Evolutionary conservation across 1,284 basidiomycete species (phyloP).

Genomic region (Phaffia rhodozyma): DNA sequence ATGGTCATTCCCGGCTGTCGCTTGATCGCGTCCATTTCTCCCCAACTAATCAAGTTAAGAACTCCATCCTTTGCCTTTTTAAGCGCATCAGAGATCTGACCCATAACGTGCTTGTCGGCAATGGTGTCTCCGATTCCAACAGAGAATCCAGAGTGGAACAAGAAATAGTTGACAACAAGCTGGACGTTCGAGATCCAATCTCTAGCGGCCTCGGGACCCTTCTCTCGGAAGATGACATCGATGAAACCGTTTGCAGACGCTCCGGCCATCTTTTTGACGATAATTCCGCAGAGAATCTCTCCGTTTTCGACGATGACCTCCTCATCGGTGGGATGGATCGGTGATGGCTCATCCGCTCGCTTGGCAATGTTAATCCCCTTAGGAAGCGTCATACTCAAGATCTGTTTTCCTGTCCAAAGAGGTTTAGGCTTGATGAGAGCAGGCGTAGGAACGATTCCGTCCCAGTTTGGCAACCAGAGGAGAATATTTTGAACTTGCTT

Average conservation of each 20-base stretch:
- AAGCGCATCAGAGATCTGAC: conserved; percentile 71
- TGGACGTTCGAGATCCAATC: conserved; percentile 89
- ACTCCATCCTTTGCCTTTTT: conserved; percentile 69
- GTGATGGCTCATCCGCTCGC: conserved; percentile 65
- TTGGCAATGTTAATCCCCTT: conserved; percentile 81
- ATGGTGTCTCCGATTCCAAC: conserved; percentile 99
- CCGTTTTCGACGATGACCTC: conserved; percentile 97
- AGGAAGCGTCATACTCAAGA: conserved; percentile 84
- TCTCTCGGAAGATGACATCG: conserved; percentile 95
- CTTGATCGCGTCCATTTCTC: conserved; percentile 71
- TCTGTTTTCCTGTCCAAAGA: conserved; percentile 96
- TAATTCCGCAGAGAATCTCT: conserved; percentile 86
- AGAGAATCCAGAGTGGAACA: conserved; percentile 97
- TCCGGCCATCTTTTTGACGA: conserved; percentile 97
- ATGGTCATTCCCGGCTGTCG: conserved; percentile 95
- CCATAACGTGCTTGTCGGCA: conserved; percentile 80
- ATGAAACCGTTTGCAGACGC: conserved; percentile 88
- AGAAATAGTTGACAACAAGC: conserved; percentile 94
- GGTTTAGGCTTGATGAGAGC: conserved; percentile 95
- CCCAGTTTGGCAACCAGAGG: conserved; percentile 96
- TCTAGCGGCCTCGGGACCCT: conserved; percentile 85
- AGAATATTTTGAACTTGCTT: conserved; percentile 90
- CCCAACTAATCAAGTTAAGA: conserved; percentile 56
- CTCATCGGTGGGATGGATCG: conserved; percentile 76
- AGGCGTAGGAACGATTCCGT: conserved; percentile 81